Conservation (phyloP, 2,329 filamentous ascomycete genomes). For the Sporothrix dimorphospora region DNA sequence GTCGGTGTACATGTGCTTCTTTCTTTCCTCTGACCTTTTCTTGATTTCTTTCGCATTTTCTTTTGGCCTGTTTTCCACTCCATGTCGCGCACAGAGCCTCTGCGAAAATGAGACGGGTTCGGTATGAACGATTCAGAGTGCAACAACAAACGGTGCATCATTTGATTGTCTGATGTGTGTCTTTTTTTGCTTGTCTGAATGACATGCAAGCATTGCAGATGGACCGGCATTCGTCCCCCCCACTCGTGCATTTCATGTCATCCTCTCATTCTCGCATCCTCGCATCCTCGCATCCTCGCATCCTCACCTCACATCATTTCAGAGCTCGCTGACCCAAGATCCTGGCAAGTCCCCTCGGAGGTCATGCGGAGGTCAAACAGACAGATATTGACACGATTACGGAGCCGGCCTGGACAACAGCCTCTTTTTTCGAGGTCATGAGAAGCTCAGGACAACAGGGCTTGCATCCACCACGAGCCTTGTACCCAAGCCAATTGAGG, state of each 20-base stretch:
- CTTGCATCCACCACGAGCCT: slow-evolving; percentile 12
- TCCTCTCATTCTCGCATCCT: not conserved
- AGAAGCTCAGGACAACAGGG: not conserved
- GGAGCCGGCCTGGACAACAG: slow-evolving; percentile 8
- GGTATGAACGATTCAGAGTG: slow-evolving; percentile 5
- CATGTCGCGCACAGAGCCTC: slow-evolving; percentile 16
- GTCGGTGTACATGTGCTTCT: not conserved
- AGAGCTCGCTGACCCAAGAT: not conserved
- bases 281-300: not conserved
- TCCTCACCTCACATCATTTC: not conserved
- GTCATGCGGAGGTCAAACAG: not conserved
- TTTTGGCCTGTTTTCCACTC: not conserved
- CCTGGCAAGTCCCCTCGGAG: not conserved
- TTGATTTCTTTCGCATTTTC: not conserved
- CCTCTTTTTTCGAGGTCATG: not conserved
- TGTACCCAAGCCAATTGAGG: not conserved
- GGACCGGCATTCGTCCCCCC: not conserved
- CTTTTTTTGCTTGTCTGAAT: not conserved
- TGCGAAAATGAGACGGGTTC: slow-evolving; percentile 7
- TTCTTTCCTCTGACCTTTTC: not conserved
- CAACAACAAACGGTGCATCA: not conserved
- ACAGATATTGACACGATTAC: not conserved
- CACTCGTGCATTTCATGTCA: not conserved
- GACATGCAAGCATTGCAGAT: not conserved
- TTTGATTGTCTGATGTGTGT: slow-evolving; percentile 1